A percentile compares a stretch with the other conserved stretches of the same genome.
These are phyloP conservation scores for Tephrocybe sp. DNA, from an alignment of 768 basidiomycete genomes.

Conservation along the genomic window DNA sequence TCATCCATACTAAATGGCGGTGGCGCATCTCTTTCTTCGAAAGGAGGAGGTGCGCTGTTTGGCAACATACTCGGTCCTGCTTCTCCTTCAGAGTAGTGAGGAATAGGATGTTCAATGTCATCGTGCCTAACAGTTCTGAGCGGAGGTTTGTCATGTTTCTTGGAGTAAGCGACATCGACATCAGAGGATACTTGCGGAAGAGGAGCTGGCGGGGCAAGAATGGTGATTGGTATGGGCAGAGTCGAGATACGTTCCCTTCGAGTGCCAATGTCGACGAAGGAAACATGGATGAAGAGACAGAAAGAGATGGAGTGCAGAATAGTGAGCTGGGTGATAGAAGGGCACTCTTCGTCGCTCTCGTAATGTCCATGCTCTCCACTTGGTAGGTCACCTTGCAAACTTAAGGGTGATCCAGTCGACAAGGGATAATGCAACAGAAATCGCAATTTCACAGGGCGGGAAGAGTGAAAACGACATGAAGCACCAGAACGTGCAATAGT, in stretches of 20 bases:
- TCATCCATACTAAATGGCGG: conserved; percentile 67
- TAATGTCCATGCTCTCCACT: conserved; percentile 42
- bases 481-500: conserved; percentile 86
- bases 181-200: conserved; percentile 75
- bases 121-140: conserved; percentile 67
- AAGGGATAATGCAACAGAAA: conserved; percentile 75
- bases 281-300: conserved; percentile 67
- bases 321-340: conserved; percentile 78
- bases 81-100: conserved; percentile 67
- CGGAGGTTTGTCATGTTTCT: conserved; percentile 87
- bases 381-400: conserved; percentile 43
- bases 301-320: conserved; percentile 85
- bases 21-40: conserved; percentile 81
- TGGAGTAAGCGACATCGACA: conserved; percentile 75
- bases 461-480: conserved; percentile 85
- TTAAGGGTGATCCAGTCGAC: conserved; percentile 47
- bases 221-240: conserved; percentile 65
- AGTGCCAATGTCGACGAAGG: conserved; percentile 71
- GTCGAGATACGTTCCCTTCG: conserved; percentile 69
- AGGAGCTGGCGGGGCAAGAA: conserved; percentile 76
- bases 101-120: conserved; percentile 59
- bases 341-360: conserved; percentile 64
- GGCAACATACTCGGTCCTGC: conserved; percentile 76
- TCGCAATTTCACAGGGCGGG: conserved; percentile 70
- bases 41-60: conserved; percentile 73